A percentile compares a stretch with the other conserved stretches of the same genome.
phyloP scores from a whole-genome alignment of 352 stramenopile species.

The Halophytophthora batemanensis region DNA sequence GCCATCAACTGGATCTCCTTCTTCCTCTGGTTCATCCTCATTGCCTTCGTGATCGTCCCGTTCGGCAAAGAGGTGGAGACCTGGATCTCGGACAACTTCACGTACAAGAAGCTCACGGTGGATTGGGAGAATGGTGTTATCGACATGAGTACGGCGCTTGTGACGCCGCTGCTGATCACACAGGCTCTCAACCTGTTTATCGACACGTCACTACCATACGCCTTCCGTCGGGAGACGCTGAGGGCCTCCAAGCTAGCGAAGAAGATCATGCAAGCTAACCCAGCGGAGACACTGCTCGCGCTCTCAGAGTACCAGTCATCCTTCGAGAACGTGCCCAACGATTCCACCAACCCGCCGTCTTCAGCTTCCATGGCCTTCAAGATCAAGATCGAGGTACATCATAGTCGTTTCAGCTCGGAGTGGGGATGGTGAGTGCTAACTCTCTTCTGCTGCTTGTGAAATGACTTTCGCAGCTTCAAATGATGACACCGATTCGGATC shows the following conservation, averaged over 20 bases:
- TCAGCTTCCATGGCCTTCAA: constrained; percentile 60
- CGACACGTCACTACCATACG: constrained; percentile 70
- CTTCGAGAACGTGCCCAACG: constrained; percentile 57
- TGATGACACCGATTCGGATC: constrained; percentile 86
- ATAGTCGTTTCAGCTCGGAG: background rate
- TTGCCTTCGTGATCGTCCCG: constrained; percentile 85
- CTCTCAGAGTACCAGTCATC: constrained; percentile 82
- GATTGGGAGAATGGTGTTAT: constrained; percentile 84
- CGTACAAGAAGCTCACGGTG: constrained; percentile 79
- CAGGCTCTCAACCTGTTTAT: constrained; percentile 84
- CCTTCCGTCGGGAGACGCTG: constrained; percentile 60
- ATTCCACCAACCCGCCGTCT: constrained; percentile 20
- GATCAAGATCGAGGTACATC: constrained; percentile 74
- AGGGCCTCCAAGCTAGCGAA: constrained; percentile 72
- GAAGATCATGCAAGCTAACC: constrained; percentile 82
- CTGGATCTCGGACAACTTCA: constrained; percentile 75
- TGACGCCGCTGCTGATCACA: constrained; percentile 82
- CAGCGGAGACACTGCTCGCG: constrained; percentile 73
- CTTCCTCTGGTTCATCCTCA: constrained; percentile 89
- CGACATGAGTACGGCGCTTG: constrained; percentile 85
- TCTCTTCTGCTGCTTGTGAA: background rate
- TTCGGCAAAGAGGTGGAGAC: constrained; percentile 79
- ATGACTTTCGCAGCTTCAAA: constrained; percentile 54
- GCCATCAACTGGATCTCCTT: constrained; percentile 90
- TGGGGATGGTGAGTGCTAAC: background rate